Evolutionary conservation across 306 rosid genomes (phyloP).

Genomic region (Neltuma alba): DNA sequence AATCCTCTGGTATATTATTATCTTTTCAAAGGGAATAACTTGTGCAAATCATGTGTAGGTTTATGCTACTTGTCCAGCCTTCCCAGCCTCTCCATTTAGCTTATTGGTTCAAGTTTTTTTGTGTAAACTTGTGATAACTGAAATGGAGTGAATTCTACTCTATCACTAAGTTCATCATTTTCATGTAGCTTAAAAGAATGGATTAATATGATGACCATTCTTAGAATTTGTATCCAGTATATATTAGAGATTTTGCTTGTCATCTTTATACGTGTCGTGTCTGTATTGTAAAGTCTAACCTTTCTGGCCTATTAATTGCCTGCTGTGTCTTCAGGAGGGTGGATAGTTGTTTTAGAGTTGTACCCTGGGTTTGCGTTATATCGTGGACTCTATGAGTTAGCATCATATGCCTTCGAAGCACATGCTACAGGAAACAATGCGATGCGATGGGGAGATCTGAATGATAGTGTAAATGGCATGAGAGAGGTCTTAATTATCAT

Average conservation of each 20-base stretch:
- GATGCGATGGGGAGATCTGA: constrained; percentile 80
- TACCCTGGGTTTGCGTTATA: constrained; percentile 81
- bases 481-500: constrained; percentile 66
- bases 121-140: background rate
- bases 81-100: background rate
- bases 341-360: constrained; percentile 76
- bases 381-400: constrained; percentile 80
- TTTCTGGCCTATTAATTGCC: constrained; percentile 16
- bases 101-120: background rate
- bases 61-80: constrained; percentile 15
- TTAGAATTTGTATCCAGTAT: background rate
- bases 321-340: constrained; percentile 48
- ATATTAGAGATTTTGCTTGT: background rate
- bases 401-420: constrained; percentile 56
- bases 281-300: constrained; percentile 16
- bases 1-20: background rate
- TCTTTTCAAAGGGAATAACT: constrained; percentile 7
- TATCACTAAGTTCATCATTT: constrained; percentile 7
- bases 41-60: background rate
- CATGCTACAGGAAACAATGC: constrained; percentile 62
- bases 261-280: constrained; percentile 16
- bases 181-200: constrained; percentile 11
- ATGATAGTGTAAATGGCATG: constrained; percentile 68
- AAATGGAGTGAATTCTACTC: constrained; percentile 4
- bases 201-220: background rate